Evolutionary conservation across 148 eudicot species (phyloP).

Genomic region (Arbutus unedo): DNA sequence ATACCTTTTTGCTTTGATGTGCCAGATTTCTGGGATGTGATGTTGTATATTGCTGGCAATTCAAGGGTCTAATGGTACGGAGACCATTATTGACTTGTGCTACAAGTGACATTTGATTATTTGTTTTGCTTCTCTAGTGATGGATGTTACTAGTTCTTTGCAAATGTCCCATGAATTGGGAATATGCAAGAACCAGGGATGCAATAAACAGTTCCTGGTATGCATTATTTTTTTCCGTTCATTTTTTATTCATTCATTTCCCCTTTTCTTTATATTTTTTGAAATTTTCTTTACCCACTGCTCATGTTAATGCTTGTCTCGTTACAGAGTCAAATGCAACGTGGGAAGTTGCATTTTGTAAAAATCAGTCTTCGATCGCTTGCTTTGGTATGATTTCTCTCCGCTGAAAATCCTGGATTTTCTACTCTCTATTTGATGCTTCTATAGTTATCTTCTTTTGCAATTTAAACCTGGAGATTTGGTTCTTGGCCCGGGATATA

Average conservation of each 20-base stretch:
- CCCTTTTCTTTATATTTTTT: not conserved
- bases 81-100: conserved; percentile 9
- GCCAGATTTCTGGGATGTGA: conserved; percentile 8
- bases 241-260: not conserved
- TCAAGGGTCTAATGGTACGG: not conserved
- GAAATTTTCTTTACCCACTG: conserved; percentile 12
- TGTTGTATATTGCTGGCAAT: conserved; percentile 3
- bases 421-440: not conserved
- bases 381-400: conserved; percentile 42
- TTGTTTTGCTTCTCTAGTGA: conserved; percentile 11
- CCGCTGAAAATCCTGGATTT: not conserved
- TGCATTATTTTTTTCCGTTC: not conserved
- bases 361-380: conserved; percentile 30
- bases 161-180: conserved; percentile 46
- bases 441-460: not conserved
- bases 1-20: conserved; percentile 10
- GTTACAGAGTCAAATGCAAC: conserved; percentile 38
- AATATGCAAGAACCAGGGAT: conserved; percentile 38
- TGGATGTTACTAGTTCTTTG: conserved; percentile 52
- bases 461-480: not conserved
- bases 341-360: conserved; percentile 28
- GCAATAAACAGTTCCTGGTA: conserved; percentile 43
- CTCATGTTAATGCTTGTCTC: conserved; percentile 2
- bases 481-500: not conserved
- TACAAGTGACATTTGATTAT: not conserved